phyloP scores from a whole-genome alignment of 2,329 filamentous ascomycete genomes.

The Scytalidium lignicola region DNA sequence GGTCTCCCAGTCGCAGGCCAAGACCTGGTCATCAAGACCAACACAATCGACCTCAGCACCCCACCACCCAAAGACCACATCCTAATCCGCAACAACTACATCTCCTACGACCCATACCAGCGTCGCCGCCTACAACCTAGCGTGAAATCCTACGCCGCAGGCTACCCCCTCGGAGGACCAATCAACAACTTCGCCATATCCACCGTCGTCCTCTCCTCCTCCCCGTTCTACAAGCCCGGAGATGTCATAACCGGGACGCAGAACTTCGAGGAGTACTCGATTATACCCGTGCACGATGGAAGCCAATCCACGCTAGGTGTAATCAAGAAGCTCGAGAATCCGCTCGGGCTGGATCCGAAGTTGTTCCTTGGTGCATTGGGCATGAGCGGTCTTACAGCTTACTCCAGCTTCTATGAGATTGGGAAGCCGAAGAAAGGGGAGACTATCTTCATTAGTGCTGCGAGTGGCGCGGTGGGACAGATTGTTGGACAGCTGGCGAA shows the following conservation, averaged over 20 bases:
- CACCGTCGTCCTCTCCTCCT: slow-evolving; percentile 65
- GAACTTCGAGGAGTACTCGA: slow-evolving; percentile 62
- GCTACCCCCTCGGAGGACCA: slow-evolving; percentile 55
- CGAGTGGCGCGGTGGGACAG: slow-evolving; percentile 67
- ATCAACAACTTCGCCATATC: slow-evolving; percentile 60
- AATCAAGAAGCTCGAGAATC: slow-evolving; percentile 59
- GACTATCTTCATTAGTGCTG: slow-evolving; percentile 69
- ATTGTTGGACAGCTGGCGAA: slow-evolving; percentile 67
- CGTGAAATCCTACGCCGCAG: slow-evolving; percentile 59
- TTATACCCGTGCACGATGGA: slow-evolving; percentile 47
- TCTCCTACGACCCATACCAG: slow-evolving; percentile 79
- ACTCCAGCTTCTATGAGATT: slow-evolving; percentile 68
- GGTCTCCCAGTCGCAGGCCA: slow-evolving; percentile 64
- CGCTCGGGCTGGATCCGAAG: slow-evolving; percentile 56
- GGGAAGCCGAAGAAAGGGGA: slow-evolving; percentile 67
- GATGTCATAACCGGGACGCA: slow-evolving; percentile 56
- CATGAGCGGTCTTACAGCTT: slow-evolving; percentile 72
- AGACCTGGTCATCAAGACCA: slow-evolving; percentile 61
- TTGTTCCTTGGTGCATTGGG: slow-evolving; percentile 71
- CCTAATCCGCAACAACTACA: slow-evolving; percentile 62
- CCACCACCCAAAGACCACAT: slow-evolving; percentile 60
- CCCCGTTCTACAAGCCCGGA: slow-evolving; percentile 55
- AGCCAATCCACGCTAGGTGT: slow-evolving; percentile 30
- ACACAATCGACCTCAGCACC: slow-evolving; percentile 59
- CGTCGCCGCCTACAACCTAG: slow-evolving; percentile 68